Conservation (phyloP, 805 yeast genomes). For the Candida awuae region DNA sequence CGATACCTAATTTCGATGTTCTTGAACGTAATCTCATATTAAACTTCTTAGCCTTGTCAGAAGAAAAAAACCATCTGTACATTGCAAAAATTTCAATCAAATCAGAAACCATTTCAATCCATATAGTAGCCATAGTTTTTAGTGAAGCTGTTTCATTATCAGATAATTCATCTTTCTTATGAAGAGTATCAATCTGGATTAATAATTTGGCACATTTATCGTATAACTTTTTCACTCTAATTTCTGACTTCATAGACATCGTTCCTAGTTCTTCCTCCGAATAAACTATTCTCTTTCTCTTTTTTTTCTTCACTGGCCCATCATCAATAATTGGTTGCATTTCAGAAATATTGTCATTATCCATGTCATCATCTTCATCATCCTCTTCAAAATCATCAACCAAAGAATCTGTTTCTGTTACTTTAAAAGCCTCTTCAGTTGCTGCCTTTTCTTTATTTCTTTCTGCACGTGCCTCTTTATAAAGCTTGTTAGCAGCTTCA, state of each 20-base stretch:
- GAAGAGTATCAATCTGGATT: slow-evolving; percentile 30
- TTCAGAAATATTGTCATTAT: no score
- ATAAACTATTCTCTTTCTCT: slow-evolving; percentile 18
- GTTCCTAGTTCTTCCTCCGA: slow-evolving; percentile 22
- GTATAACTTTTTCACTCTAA: slow-evolving; percentile 38
- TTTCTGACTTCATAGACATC: slow-evolving; percentile 26
- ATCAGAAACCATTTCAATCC: slow-evolving; percentile 81
- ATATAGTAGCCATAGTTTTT: slow-evolving; percentile 48
- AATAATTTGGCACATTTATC: slow-evolving; percentile 43
- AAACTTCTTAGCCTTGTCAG: slow-evolving; percentile 62
- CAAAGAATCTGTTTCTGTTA: slow-evolving; percentile 6
- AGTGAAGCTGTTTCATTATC: slow-evolving; percentile 26
- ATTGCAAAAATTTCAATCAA: slow-evolving; percentile 75
- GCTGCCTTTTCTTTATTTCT: slow-evolving; percentile 27
- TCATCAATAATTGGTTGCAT: slow-evolving; percentile 29
- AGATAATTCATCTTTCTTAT: slow-evolving; percentile 19
- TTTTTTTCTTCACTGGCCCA: slow-evolving; percentile 20
- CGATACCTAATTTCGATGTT: slow-evolving; percentile 55
- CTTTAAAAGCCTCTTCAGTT: slow-evolving; percentile 22
- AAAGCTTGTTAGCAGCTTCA: slow-evolving; percentile 45
- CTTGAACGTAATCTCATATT: slow-evolving; percentile 61
- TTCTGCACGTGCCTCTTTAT: slow-evolving; percentile 45
- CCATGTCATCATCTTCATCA: slow-evolving; percentile 19
- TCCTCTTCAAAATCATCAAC: slow-evolving; percentile 9
- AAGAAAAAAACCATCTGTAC: slow-evolving; percentile 70